phyloP scores from a whole-genome alignment of 345 rosid species.

The Diplotaxis tenuifolia region DNA sequence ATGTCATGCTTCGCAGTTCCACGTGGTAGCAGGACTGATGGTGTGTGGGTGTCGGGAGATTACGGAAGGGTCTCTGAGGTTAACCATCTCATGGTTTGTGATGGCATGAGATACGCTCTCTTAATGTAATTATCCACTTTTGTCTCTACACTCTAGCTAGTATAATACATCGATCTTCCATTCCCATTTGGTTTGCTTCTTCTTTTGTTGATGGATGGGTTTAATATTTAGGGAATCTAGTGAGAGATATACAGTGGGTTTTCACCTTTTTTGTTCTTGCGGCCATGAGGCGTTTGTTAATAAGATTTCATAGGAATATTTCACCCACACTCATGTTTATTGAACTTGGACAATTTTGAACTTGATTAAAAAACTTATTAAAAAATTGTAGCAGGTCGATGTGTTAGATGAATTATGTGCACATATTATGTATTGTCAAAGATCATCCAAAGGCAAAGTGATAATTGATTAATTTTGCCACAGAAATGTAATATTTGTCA shows the following conservation, averaged over 20 bases:
- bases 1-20: constrained; percentile 77
- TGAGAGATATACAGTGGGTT: constrained; percentile 7
- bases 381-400: neutral
- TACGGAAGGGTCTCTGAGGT: constrained; percentile 62
- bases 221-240: neutral
- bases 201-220: constrained; percentile 7
- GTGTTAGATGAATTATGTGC: neutral
- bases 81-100: constrained; percentile 85
- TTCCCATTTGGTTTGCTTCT: constrained; percentile 4
- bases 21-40: constrained; percentile 57
- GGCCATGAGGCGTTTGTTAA: constrained; percentile 12
- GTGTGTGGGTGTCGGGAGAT: constrained; percentile 73
- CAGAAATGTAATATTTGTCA: neutral
- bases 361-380: neutral
- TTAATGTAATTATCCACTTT: constrained; percentile 55
- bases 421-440: neutral
- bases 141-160: constrained; percentile 12
- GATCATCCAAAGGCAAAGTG: neutral
- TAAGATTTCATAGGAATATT: constrained; percentile 7
- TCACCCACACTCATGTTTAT: neutral
- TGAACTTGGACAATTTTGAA: neutral
- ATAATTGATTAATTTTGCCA: neutral
- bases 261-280: neutral
- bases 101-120: constrained; percentile 93
- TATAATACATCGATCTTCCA: constrained; percentile 8